Evolutionary conservation across 2,329 filamentous ascomycete genomes (phyloP).

Genomic region (Fusarium longipes): DNA sequence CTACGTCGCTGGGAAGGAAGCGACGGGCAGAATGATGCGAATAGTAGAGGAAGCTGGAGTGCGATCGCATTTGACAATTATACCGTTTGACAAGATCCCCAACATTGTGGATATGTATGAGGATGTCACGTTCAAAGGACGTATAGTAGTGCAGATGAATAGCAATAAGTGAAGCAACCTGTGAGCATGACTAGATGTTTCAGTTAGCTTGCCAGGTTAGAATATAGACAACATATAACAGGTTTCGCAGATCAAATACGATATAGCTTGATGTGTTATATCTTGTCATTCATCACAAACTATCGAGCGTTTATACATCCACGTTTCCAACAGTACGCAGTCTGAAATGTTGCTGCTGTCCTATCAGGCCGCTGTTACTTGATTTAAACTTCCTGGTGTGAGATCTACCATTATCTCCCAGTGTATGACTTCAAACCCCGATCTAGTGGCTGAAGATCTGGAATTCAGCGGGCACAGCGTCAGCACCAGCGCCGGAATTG

Average conservation of each 20-base stretch:
- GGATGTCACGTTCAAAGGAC: conserved; percentile 8
- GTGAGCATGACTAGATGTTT: no score
- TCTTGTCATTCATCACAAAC: no score
- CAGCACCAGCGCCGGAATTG: not conserved
- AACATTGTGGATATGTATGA: conserved; percentile 11
- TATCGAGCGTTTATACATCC: no score
- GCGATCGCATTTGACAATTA: conserved; percentile 7
- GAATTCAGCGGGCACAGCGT: not conserved
- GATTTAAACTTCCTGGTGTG: not conserved
- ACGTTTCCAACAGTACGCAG: no score
- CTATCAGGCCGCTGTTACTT: no score
- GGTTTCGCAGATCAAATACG: no score
- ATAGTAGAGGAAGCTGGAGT: conserved; percentile 11
- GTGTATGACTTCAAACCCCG: no score
- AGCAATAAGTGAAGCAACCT: not conserved
- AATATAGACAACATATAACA: no score
- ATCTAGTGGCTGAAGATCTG: not conserved
- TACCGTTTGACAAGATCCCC: conserved; percentile 8
- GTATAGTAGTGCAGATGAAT: conserved; percentile 6
- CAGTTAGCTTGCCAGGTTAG: no score
- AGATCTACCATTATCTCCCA: not conserved
- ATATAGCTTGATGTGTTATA: no score
- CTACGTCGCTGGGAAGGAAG: conserved; percentile 1
- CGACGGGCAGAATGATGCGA: conserved; percentile 12
- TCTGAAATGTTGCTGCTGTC: no score